Percentiles rank a stretch among this genome's conserved stretches.
Evolutionary conservation across 768 basidiomycete species (phyloP).

Genomic region (Kwoniella pini): DNA sequence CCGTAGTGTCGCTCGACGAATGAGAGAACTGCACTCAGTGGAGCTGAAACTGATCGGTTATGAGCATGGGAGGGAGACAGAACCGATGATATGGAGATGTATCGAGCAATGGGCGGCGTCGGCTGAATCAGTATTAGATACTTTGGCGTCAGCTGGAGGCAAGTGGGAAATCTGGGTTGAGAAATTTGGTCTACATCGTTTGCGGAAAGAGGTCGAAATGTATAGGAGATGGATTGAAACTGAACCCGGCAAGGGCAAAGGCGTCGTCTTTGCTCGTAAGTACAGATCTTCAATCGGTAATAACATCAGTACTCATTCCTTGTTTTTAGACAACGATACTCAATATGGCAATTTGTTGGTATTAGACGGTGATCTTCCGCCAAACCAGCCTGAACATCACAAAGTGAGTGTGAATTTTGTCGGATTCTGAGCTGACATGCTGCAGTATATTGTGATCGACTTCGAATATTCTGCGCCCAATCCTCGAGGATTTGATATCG

Average conservation of each 20-base stretch:
- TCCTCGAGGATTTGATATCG: slow-evolving; percentile 91
- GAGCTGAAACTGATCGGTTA: slow-evolving; percentile 67
- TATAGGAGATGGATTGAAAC: slow-evolving; percentile 72
- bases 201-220: slow-evolving; percentile 66
- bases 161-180: slow-evolving; percentile 51
- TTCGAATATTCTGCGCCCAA: slow-evolving; percentile 96
- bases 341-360: slow-evolving; percentile 91
- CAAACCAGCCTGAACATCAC: slow-evolving; percentile 70
- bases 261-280: slow-evolving; percentile 60
- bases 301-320: not conserved
- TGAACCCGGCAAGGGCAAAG: slow-evolving; percentile 64
- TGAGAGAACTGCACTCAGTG: slow-evolving; percentile 94
- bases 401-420: slow-evolving; percentile 60
- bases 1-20: slow-evolving; percentile 84
- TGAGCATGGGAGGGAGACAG: slow-evolving; percentile 33
- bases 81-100: slow-evolving; percentile 49
- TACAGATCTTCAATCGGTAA: not conserved
- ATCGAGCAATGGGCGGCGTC: slow-evolving; percentile 60
- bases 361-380: slow-evolving; percentile 60
- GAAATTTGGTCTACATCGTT: slow-evolving; percentile 66
- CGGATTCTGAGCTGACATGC: slow-evolving; percentile 4
- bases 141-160: slow-evolving; percentile 54
- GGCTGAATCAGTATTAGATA: slow-evolving; percentile 70
- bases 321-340: slow-evolving; percentile 78
- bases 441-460: slow-evolving; percentile 88